Conservation (phyloP, 306 rosid species). For the Urtica urens region DNA sequence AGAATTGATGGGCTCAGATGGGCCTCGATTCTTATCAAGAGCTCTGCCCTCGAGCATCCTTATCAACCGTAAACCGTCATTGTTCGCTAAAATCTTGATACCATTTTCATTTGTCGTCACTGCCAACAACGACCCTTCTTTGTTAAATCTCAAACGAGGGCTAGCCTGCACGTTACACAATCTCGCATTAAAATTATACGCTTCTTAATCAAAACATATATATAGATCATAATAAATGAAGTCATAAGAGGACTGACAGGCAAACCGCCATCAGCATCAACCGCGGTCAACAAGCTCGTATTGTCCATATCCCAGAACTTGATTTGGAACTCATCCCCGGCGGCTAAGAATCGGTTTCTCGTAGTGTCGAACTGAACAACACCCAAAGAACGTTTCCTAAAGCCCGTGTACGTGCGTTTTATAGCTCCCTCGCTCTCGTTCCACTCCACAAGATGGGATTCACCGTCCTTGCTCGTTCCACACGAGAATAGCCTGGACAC, state of each 20-base stretch:
- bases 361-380: constrained; percentile 44
- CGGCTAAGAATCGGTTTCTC: constrained; percentile 34
- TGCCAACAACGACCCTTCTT: constrained; percentile 39
- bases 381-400: constrained; percentile 28
- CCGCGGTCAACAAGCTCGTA: constrained; percentile 21
- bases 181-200: not conserved
- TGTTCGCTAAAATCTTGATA: constrained; percentile 30
- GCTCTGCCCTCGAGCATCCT: constrained; percentile 33
- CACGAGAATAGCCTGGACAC: constrained; percentile 32
- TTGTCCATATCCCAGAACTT: constrained; percentile 44
- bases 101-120: constrained; percentile 31
- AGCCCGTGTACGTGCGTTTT: constrained; percentile 31
- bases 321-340: constrained; percentile 35
- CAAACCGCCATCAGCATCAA: constrained; percentile 35
- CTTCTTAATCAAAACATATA: not conserved
- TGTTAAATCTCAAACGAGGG: constrained; percentile 36
- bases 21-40: constrained; percentile 29
- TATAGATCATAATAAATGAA: not conserved
- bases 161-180: constrained; percentile 24
- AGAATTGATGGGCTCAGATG: constrained; percentile 25
- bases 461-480: constrained; percentile 38
- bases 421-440: constrained; percentile 41
- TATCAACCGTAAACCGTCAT: constrained; percentile 28
- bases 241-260: constrained; percentile 21
- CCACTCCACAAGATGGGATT: constrained; percentile 41